Base-by-base conservation (phyloP, 306 rosid species). In the Rosa persica region DNA sequence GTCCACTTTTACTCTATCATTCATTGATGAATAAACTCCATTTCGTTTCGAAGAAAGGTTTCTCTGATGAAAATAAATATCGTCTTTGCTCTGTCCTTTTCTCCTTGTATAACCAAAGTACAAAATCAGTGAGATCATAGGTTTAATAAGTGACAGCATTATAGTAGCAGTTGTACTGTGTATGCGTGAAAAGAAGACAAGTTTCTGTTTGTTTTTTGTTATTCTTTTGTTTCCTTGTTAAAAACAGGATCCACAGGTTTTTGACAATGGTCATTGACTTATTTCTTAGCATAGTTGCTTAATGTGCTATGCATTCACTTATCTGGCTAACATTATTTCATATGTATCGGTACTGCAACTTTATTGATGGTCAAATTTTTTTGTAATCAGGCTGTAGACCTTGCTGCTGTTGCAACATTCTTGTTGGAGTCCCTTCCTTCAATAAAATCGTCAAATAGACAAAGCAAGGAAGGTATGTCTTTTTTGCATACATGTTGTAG, bases 351-450 rank as follows among this genome's bases (percentile, higher is more conserved):
- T 42, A 60, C 19, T 75, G n/a, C 70, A 44, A 25, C 78, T 16
- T 16, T 23, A 17, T 75, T 75, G 16, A 60, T 12, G 58, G 70
- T 58, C 34, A 58, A 22, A 19, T 10, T 42, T 62, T 55, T 44
- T 5, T 17, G 11, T 42, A 16, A 43, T 73, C 85, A 95, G 98
- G 98, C 97, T 34, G 70, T 87, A 73, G 93, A 89, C 85, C 90
- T 95, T 86, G 97, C 98, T 85, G 86, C 91, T 70, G 89, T 91
- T 72, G 78, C 90, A 72, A 92, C 98, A 34, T 86, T 76, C 81
- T 88, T 95, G 83, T 87, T 95, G 86, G 97, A 89, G 83, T 79
- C 88, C 6, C 95, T 89, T 84, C 98, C 97, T 44, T 87, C 98
- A 42, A 65, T 87, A 44, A 89, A 88, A 78, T 81, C 89, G 78